Base-by-base conservation (phyloP, 2,329 filamentous ascomycete species). In the Alternaria infectoria region DNA sequence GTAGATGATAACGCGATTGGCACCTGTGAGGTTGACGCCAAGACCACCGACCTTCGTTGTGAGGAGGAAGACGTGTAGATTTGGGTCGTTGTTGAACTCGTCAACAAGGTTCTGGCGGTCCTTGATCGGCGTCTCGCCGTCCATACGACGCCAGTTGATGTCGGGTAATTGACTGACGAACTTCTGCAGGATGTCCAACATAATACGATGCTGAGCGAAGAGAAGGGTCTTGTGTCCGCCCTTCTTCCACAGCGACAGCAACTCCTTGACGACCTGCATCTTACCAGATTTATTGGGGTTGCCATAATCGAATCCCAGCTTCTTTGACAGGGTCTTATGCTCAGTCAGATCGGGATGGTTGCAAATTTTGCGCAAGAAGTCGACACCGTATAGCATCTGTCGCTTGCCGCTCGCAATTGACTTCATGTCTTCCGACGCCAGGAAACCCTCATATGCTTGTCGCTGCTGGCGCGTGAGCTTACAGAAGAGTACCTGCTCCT, bases 11-110 rank as follows among this genome's bases (percentile, higher is more conserved):
- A 99, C 95, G 32, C 96, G 89, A 76, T 97, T 93, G 6, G 96
- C 96, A 8, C 96, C 96, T 0, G 96, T 99, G 21, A 99, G 83
- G 70, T 99, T 99, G 50, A 97, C 91, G 6, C 96, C 96, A 13
- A 99, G 84, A 0, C 96, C 96, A 49, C 96, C 96, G 17, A 97
- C 96, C 76, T 96, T 96, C 1, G 96, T 99, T 0, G 96, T 98
- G 58, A 99, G 86, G 2, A 99, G 84, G 74, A 99, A 99, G 1
- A 99, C 89, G 72, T 97, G 89, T 6, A 97, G 83, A 43, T 90
- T 82, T 0, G 91, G 89, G 54, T 92, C 87, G 13, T 88, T 91
- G 77, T 99, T 99, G 85, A 99, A 99, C 63, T 90, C 89, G 75
- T 98, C 95, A 15, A 99, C 95, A 72, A 99, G 88, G 15, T 85